A percentile compares a stretch with the other conserved stretches of the same genome.
Evolutionary conservation across 1,139 yeast genomes (phyloP).

Genomic region (Magnusiomyces paraingens): DNA sequence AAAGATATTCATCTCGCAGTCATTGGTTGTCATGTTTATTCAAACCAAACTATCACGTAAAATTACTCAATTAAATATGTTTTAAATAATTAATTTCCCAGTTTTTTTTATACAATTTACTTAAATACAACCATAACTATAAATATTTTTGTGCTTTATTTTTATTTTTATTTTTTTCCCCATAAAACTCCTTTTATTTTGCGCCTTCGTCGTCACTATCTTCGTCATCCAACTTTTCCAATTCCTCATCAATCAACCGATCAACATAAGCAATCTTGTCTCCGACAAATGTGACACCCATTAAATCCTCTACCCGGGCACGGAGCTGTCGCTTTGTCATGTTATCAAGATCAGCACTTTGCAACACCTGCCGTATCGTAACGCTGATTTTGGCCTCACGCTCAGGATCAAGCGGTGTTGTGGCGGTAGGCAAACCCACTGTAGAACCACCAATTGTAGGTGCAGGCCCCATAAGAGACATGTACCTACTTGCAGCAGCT

Average conservation of each 20-base stretch:
- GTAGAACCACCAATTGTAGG: neutral
- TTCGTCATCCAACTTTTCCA: conserved; percentile 27
- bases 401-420: conserved; percentile 18
- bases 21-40: no score
- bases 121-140: no score
- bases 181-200: no score
- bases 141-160: no score
- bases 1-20: no score
- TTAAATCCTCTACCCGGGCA: conserved; percentile 33
- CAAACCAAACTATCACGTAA: no score
- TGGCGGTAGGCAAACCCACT: neutral
- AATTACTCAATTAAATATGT: no score
- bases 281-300: conserved; percentile 32
- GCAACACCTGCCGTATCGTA: conserved; percentile 29
- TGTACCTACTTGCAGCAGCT: neutral
- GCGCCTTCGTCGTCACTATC: conserved; percentile 11
- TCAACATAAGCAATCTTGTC: conserved; percentile 30
- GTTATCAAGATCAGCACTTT: conserved; percentile 32
- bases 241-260: conserved; percentile 33
- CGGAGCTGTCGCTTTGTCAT: conserved; percentile 36
- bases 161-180: no score
- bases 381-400: conserved; percentile 22
- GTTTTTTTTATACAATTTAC: no score
- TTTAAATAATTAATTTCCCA: no score
- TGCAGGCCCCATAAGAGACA: neutral